Base-by-base conservation (phyloP, 768 basidiomycete genomes). In the Lentinula guzmanii region DNA sequence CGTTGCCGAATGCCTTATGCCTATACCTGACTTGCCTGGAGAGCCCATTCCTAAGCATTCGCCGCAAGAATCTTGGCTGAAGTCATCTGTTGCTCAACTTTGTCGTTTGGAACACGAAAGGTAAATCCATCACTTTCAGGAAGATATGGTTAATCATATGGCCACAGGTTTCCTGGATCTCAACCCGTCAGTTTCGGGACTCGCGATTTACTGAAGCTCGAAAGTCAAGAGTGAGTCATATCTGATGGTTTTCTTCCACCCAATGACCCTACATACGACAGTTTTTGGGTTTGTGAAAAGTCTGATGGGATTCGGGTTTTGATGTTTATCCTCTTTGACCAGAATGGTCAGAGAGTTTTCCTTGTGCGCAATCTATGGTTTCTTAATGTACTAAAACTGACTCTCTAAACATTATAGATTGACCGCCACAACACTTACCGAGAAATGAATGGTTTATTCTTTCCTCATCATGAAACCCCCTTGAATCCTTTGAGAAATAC, bases 211-310 rank as follows among this genome's bases (percentile, higher is more conserved):
- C 79, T 79, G 10, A 86, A 89, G 70, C 79, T 98, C 45, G 93
- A 96, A 74, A 76, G 75, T 16, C 84, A 89, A 77, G 93, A 98
- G 95, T 95, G 72, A 64, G 84, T 77, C 5, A 21, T 33, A 28
- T 54, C 3, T 31, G 58, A 48, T 46, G 24, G 46, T 6, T 63
- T 1, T 52, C 52, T 34, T 46, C 3, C 16, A 52, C 16, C 48
- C 39, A 58, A 56, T 65, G 42, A 10, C 21, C 42, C 53, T 63
- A 5, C 59, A 53, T 52, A 52, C 35, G 31, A 52, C 70, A 98
- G 95, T 70, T 99, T 91, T 74, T 99, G 96, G 96, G 97, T 99
- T 46, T 97, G 95, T 76, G 97, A 99, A 78, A 98, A 98, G 78
- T 96, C 93, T 11, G 97, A 98, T 70, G 97, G 97, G 11, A 71